Conservation (phyloP, 2,329 filamentous ascomycete genomes). For the Juglanconis juglandina region DNA sequence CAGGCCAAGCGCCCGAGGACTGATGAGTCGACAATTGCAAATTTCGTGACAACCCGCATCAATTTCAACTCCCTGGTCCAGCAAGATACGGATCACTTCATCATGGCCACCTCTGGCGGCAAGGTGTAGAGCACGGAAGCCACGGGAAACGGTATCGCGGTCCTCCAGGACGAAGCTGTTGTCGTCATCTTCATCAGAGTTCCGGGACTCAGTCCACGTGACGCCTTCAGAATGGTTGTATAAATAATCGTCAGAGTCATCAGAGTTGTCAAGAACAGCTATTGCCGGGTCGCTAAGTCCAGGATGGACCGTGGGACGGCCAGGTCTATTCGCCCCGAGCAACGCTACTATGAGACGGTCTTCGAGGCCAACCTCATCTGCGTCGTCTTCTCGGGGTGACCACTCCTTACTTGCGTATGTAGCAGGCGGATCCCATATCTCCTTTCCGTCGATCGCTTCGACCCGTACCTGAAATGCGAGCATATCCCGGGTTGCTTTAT, state of each 20-base stretch:
- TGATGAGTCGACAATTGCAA: constrained; percentile 22
- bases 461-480: not conserved
- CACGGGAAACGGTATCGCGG: constrained; percentile 13
- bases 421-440: not conserved
- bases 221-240: too few relatives aligned
- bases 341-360: too few relatives aligned
- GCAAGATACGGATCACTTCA: constrained; percentile 20
- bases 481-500: constrained; percentile 5
- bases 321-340: too few relatives aligned
- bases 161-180: not conserved
- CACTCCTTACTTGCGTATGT: constrained; percentile 1
- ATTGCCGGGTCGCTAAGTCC: too few relatives aligned
- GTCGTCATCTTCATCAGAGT: too few relatives aligned
- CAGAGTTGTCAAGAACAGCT: too few relatives aligned
- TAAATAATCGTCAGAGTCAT: too few relatives aligned
- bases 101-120: constrained; percentile 24
- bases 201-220: too few relatives aligned
- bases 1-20: constrained; percentile 20
- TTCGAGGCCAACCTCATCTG: not conserved
- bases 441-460: not conserved
- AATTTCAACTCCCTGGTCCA: constrained; percentile 23
- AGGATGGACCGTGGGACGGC: too few relatives aligned
- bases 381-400: constrained; percentile 2
- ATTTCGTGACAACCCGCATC: constrained; percentile 17
- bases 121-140: constrained; percentile 24